Evolutionary conservation across 225 moss, liverwort and hornwort species (phyloP), one percentile per base, ranked within the genome.

Genomic region (Marchantia polymorpha): DNA sequence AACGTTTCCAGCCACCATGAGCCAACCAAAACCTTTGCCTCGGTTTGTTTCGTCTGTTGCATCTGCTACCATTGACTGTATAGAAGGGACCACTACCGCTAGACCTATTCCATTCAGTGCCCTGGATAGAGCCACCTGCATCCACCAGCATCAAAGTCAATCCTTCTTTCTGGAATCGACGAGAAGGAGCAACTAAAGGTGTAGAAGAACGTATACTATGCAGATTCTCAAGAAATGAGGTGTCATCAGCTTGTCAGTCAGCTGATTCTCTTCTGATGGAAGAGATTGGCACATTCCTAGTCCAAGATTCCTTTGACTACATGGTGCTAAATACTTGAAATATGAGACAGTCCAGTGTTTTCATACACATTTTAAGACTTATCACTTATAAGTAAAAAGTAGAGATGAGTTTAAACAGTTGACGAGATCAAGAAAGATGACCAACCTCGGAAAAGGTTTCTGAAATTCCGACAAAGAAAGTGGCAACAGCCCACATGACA

Each of bases 21-120:
- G 86, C 92, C 93, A 99, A 22, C 99, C 99, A 78, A 99, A 99
- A 3, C 93, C 99, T 83, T 77, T 76, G 3, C 95, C 95, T 65
- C 95, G 89, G 70, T 90, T 88, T 50, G 81, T 86, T 46, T 92
- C 95, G 65, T 85, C 85, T 0, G 95, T 92, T 69, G 91, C 91
- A 80, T 95, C 99, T 31, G 99, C 99, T 85, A 99, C 92, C 82
- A 99, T 84, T 3, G 99, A 95, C 83, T 90, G 89, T 49, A 99
- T 90, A 23, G 99, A 88, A 15, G 99, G 95, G 23, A 90, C 81
- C 69, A 99, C 99, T 77, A 99, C 82, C n/a, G 95, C 99, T 77
- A 99, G 82, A n/a, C 99, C 99, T 56, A 99, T 53, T 10, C 95
- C 99, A 80, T 99, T 99, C 20, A 94, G 74, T 11, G 95, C 99